Conservation (phyloP, 2,329 filamentous ascomycete species). For the Stemphylium beticola region DNA sequence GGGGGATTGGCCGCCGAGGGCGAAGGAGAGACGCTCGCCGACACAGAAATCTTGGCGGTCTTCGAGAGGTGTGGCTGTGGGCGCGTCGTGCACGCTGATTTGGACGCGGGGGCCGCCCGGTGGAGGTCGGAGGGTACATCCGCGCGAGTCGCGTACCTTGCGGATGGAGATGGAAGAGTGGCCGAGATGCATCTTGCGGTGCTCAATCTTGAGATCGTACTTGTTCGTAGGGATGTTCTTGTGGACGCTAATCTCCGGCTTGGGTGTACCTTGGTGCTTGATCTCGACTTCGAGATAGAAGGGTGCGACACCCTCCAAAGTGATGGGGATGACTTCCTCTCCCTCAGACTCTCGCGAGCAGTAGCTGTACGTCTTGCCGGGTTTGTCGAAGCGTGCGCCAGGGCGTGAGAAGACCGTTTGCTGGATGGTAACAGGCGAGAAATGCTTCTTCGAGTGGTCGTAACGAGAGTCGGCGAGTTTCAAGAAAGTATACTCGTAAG, state of each 20-base stretch:
- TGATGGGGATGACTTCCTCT: constrained; percentile 88
- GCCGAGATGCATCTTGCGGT: constrained; percentile 83
- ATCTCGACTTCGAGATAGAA: constrained; percentile 93
- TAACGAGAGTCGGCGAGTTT: constrained; percentile 87
- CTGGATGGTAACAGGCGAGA: constrained; percentile 71
- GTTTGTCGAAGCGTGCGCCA: constrained; percentile 79
- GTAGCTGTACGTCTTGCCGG: constrained; percentile 93
- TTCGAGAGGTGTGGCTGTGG: constrained; percentile 87
- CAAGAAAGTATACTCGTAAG: constrained; percentile 85
- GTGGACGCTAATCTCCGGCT: constrained; percentile 81
- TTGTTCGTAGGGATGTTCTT: constrained; percentile 76
- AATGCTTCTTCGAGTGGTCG: constrained; percentile 70
- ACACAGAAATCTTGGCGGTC: constrained; percentile 89
- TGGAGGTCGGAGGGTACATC: constrained; percentile 77
- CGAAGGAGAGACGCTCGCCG: constrained; percentile 91
- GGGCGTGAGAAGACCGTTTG: constrained; percentile 88
- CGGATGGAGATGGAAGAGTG: constrained; percentile 87
- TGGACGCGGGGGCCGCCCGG: constrained; percentile 77
- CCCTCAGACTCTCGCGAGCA: constrained; percentile 83
- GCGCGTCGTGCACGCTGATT: constrained; percentile 90
- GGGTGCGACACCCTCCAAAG: constrained; percentile 80
- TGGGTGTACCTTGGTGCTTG: constrained; percentile 82
- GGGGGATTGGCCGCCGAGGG: constrained; percentile 85
- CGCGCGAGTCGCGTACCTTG: constrained; percentile 84
- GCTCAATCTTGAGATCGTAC: constrained; percentile 83